Conservation (phyloP, 257 asterid species). For the Scutellaria barbata region DNA sequence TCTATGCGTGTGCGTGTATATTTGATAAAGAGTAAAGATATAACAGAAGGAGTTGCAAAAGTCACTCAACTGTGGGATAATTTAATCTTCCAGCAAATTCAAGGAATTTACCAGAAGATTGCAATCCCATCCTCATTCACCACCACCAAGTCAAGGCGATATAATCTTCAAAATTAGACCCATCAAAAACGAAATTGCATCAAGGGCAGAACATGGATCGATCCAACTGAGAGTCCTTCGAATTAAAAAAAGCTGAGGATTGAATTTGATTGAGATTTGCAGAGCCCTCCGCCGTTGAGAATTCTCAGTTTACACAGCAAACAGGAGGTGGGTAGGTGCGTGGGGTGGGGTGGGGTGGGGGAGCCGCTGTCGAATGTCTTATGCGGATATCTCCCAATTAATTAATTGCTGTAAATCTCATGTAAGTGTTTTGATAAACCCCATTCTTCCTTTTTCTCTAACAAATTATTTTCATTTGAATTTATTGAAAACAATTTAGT, state of each 20-base stretch:
- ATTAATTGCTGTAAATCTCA: neutral
- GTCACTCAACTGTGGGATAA: conserved; percentile 42
- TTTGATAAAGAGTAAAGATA: neutral
- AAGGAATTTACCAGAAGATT: conserved; percentile 81
- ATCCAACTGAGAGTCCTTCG: conserved; percentile 35
- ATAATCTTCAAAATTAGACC: conserved; percentile 46
- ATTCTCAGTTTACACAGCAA: conserved; percentile 29
- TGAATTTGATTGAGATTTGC: conserved; percentile 36
- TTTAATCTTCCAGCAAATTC: conserved; percentile 68
- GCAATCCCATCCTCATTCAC: conserved; percentile 94
- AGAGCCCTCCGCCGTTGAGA: conserved; percentile 44
- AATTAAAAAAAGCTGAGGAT: conserved; percentile 12
- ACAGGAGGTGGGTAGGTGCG: neutral
- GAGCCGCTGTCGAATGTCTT: conserved; percentile 16
- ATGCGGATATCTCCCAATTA: neutral
- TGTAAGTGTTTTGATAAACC: no score
- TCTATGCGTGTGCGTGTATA: conserved; percentile 4
- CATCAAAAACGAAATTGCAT: conserved; percentile 36
- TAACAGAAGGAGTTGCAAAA: conserved; percentile 22
- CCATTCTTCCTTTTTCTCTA: no score
- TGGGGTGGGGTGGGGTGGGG: neutral
- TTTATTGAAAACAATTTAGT: no score
- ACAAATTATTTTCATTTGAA: no score
- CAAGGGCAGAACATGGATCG: conserved; percentile 31
- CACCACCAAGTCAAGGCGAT: conserved; percentile 21